Conservation (phyloP, 192 early-diverging fungal genomes). For the Phlyctochytrium bullatum region DNA sequence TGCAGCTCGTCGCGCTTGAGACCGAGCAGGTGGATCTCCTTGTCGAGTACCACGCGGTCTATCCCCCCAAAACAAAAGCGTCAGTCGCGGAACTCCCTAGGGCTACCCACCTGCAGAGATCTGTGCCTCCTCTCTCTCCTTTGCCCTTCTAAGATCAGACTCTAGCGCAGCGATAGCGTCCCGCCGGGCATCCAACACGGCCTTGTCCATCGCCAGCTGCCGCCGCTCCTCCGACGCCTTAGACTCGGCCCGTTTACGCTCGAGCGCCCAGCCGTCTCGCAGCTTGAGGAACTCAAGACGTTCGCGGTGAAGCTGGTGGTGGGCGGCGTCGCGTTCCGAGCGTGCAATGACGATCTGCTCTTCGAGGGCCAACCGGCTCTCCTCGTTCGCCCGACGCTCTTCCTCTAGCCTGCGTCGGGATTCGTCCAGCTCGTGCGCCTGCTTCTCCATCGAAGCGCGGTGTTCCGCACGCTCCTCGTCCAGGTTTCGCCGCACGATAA, state of each 20-base stretch:
- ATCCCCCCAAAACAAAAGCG: not conserved
- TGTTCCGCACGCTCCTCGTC: conserved; percentile 22
- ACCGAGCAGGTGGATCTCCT: conserved; percentile 13
- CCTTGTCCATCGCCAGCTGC: conserved; percentile 27
- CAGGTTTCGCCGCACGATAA: not conserved
- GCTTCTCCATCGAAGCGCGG: not conserved
- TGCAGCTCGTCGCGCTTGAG: conserved; percentile 13
- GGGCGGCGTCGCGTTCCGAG: conserved; percentile 17
- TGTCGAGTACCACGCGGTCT: conserved; percentile 15
- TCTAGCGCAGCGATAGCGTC: conserved; percentile 23
- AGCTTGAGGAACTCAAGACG: conserved; percentile 18
- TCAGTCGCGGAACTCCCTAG: not conserved
- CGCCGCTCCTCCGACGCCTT: conserved; percentile 11
- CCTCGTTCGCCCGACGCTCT: conserved; percentile 9
- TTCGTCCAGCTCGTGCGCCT: conserved; percentile 4
- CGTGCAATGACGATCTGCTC: conserved; percentile 20
- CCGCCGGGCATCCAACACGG: conserved; percentile 16
- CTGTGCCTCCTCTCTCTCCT: conserved; percentile 14
- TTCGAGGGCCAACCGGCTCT: conserved; percentile 7
- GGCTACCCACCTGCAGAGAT: conserved; percentile 14
- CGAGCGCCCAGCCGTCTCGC: conserved; percentile 16
- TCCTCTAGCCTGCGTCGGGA: conserved; percentile 14
- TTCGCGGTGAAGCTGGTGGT: conserved; percentile 20
- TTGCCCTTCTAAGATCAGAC: conserved; percentile 5
- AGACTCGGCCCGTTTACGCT: conserved; percentile 8